phyloP scores from a whole-genome alignment of 2,329 filamentous ascomycete species.

The Tolypocladium ovalisporum region DNA sequence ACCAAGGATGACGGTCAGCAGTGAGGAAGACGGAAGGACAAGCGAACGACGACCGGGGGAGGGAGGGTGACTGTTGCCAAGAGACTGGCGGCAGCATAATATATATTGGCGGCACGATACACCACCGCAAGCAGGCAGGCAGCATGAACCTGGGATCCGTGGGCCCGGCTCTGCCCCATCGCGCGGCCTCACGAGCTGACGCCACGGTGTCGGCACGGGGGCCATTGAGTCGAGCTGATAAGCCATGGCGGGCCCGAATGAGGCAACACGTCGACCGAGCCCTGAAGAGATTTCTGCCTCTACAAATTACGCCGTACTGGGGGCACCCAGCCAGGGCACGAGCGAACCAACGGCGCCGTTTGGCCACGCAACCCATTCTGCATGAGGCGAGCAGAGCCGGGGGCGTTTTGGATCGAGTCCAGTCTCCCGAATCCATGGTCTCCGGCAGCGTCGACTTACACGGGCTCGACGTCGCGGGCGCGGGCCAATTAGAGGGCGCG shows the following conservation, averaged over 20 bases:
- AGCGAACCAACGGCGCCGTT: not conserved
- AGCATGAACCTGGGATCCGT: not conserved
- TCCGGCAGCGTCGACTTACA: not conserved
- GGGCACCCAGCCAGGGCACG: no score
- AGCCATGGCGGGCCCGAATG: not conserved
- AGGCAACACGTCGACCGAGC: not conserved
- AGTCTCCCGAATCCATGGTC: not conserved
- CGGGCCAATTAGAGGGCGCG: not conserved
- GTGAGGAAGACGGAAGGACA: not conserved
- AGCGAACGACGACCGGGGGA: not conserved
- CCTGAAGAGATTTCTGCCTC: not conserved
- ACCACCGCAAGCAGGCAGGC: not conserved
- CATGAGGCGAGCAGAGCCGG: not conserved
- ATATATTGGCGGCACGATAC: not conserved
- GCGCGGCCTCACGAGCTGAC: not conserved
- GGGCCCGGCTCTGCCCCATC: not conserved
- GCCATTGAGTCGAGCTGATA: not conserved
- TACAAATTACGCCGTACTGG: no score
- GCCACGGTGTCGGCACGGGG: not conserved
- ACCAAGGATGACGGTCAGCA: not conserved
- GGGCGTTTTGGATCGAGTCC: not conserved
- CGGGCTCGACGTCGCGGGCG: not conserved
- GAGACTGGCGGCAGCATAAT: not conserved
- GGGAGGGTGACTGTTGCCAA: not conserved
- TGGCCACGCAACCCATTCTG: not conserved